These are phyloP conservation scores for Rosa rugosa DNA, from an alignment of 306 rosid species.

Conservation along the genomic window DNA sequence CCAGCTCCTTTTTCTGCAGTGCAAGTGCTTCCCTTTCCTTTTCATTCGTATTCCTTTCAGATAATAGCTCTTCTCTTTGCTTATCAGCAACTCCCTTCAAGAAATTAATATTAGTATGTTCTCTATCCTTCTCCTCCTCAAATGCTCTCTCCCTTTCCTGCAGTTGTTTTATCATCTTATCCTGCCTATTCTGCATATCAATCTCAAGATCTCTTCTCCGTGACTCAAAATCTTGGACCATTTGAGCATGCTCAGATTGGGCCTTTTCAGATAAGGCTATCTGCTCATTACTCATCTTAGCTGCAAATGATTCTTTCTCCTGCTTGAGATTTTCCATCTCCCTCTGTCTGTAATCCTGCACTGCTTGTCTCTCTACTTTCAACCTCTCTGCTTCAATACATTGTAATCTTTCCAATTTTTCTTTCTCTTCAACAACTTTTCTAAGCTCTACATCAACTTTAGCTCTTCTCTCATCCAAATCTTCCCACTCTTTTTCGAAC, in stretches of 20 bases:
- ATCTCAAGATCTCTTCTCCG: slow-evolving; percentile 58
- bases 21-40: slow-evolving; percentile 60
- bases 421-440: slow-evolving; percentile 59
- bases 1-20: slow-evolving; percentile 57
- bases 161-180: slow-evolving; percentile 51
- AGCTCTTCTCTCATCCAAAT: slow-evolving; percentile 67
- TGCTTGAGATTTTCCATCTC: slow-evolving; percentile 66
- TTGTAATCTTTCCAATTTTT: slow-evolving; percentile 49
- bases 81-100: slow-evolving; percentile 58
- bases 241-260: slow-evolving; percentile 48
- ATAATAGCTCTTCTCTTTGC: slow-evolving; percentile 63
- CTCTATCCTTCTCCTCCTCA: slow-evolving; percentile 71
- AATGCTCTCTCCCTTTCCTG: slow-evolving; percentile 60
- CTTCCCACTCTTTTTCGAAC: slow-evolving; percentile 90
- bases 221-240: slow-evolving; percentile 66
- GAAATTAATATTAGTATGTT: slow-evolving; percentile 43
- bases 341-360: slow-evolving; percentile 51
- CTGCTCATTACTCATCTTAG: slow-evolving; percentile 54
- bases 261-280: slow-evolving; percentile 54
- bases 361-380: slow-evolving; percentile 53
- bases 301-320: slow-evolving; percentile 70
- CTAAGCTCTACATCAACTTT: slow-evolving; percentile 44
- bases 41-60: slow-evolving; percentile 48
- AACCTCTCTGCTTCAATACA: slow-evolving; percentile 57
- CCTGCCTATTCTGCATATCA: slow-evolving; percentile 54